Base-by-base conservation (phyloP, 2,329 filamentous ascomycete genomes). In the Cladosporium sphaerospermum region DNA sequence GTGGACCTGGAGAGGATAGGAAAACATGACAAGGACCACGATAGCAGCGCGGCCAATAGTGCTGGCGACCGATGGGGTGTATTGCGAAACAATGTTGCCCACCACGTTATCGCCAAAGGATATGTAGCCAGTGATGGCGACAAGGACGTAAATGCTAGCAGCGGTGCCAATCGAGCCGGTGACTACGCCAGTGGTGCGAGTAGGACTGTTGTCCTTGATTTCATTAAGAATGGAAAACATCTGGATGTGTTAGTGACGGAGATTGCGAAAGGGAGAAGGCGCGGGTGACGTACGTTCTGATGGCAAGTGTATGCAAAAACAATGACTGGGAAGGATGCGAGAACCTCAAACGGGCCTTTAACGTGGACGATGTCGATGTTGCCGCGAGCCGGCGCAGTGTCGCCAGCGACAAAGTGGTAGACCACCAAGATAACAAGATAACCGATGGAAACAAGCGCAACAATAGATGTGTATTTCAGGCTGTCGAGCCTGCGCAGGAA, bases 261-360 rank as follows among this genome's bases (percentile, higher is more conserved):
- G 16, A 8, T 13, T n/a, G n/a, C 8, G 11, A 9, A 41, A 33
- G 8, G 9, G 3, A 40, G 6, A 16, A 9, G n/a, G 5, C 19
- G 33, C 13, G 23, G 2, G 2, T 7, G 10, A 66, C 82, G 60
- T 73, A 93, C 89, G 68, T 99, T 99, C 66, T 99, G 93, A 71
- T 99, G 93, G 69, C 93, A 99, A 1, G 93, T 99, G 69, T 97
- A 99, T n/a, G 92, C 93, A 76, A 99, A 99, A 2, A 99, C 89
- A 53, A 97, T 91, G 50, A 99, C 90, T 0, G 93, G 93, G 59
- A 99, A 82, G 57, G 88, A 91, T 61, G 89, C 89, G 50, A 99
- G 76, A 6, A 87, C 84, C 34, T 86, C 81, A 9, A 95, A 77
- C 3, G 88, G 78, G 7, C 92, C 89, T 41, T 83, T 85, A 85